phyloP scores from a whole-genome alignment of 495 filamentous ascomycete species.

The Neurospora sp. region DNA sequence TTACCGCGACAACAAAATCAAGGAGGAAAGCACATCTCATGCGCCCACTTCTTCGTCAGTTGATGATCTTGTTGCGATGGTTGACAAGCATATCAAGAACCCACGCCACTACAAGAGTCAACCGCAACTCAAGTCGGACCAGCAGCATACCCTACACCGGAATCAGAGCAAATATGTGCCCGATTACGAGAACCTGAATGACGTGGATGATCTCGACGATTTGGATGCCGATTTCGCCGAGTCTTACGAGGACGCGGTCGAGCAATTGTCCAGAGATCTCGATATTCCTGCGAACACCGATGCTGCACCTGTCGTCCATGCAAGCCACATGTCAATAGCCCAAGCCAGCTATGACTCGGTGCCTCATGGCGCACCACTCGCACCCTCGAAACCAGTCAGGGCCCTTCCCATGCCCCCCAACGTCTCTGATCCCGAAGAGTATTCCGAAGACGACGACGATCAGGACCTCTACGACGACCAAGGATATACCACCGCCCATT shows the following conservation, averaged over 20 bases:
- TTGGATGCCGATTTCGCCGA: constrained; percentile 27
- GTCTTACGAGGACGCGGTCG: constrained; percentile 34
- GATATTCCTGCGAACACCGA: constrained; percentile 3
- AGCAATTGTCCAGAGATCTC: constrained; percentile 19
- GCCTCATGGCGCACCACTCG: not conserved
- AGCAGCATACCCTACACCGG: constrained; percentile 15
- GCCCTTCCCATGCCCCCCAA: constrained; percentile 8
- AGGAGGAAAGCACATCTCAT: constrained; percentile 6
- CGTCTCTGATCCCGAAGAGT: constrained; percentile 56
- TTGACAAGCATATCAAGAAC: constrained; percentile 21
- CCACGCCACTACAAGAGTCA: constrained; percentile 38
- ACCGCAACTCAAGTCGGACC: constrained; percentile 22
- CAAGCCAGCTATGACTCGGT: constrained; percentile 1
- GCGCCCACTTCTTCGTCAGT: constrained; percentile 3
- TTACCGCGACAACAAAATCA: constrained; percentile 50
- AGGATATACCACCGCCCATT: constrained; percentile 68
- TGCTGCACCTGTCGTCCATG: not conserved
- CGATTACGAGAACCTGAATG: constrained; percentile 13
- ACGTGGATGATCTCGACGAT: constrained; percentile 15
- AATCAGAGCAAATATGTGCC: constrained; percentile 23
- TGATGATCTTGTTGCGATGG: constrained; percentile 14
- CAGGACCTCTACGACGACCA: constrained; percentile 75
- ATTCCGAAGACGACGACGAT: constrained; percentile 66
- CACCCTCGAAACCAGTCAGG: constrained; percentile 8
- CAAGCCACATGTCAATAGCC: not conserved